Conservation (phyloP, 106 monocot species). For the Alisma plantagoaquatica region DNA sequence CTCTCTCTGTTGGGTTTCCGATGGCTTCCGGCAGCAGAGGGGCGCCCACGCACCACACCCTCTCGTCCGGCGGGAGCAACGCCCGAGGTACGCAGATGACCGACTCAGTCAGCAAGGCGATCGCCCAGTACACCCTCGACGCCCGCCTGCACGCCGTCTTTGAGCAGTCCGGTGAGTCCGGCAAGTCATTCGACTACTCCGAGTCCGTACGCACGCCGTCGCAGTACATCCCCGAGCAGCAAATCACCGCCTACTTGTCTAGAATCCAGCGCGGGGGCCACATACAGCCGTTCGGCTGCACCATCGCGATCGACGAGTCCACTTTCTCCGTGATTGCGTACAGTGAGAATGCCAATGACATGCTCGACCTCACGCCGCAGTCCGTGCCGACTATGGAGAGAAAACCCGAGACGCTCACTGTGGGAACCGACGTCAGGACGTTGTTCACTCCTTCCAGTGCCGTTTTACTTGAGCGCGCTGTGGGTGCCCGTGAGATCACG, state of each 20-base stretch:
- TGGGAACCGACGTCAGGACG: slow-evolving; percentile 64
- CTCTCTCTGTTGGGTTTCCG: neutral
- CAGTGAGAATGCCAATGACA: slow-evolving; percentile 65
- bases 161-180: slow-evolving; percentile 70
- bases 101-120: slow-evolving; percentile 44
- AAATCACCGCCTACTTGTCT: slow-evolving; percentile 87
- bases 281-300: slow-evolving; percentile 91
- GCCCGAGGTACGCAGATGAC: slow-evolving; percentile 4
- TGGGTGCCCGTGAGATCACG: slow-evolving; percentile 69
- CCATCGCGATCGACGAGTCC: slow-evolving; percentile 58
- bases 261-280: slow-evolving; percentile 85
- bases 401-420: slow-evolving; percentile 15
- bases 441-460: slow-evolving; percentile 62
- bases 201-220: slow-evolving; percentile 16
- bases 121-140: slow-evolving; percentile 81
- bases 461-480: slow-evolving; percentile 48
- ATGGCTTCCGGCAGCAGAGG: slow-evolving; percentile 33
- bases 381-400: slow-evolving; percentile 46
- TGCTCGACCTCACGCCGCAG: slow-evolving; percentile 59
- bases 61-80: slow-evolving; percentile 23
- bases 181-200: slow-evolving; percentile 59
- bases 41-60: neutral
- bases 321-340: slow-evolving; percentile 65
- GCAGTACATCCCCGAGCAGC: slow-evolving; percentile 24
- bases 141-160: slow-evolving; percentile 89